Conservation (phyloP, 371 early-diverging fungal species). For the Haplosporangium sp. region DNA sequence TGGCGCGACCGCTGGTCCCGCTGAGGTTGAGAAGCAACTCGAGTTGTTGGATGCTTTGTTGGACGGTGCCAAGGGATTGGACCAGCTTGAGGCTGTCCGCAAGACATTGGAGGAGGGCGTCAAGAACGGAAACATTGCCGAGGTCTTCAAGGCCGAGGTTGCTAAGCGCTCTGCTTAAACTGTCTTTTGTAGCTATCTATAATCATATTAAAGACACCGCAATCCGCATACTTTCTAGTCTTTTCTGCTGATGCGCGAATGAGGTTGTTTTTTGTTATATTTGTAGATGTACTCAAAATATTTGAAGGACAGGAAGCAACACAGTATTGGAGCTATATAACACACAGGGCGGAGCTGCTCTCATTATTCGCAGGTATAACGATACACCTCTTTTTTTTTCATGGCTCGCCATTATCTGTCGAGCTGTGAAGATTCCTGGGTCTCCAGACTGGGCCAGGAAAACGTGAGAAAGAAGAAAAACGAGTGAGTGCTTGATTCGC, state of each 20-base stretch:
- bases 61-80: conserved; percentile 72
- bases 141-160: conserved; percentile 63
- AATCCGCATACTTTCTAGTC: too few relatives aligned
- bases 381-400: neutral
- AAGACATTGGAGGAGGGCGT: conserved; percentile 66
- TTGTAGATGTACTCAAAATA: too few relatives aligned
- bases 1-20: conserved; percentile 63
- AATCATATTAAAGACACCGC: neutral
- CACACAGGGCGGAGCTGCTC: too few relatives aligned
- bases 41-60: conserved; percentile 77
- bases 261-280: neutral
- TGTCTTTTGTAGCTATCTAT: neutral
- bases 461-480: neutral
- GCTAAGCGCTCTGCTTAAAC: conserved; percentile 46
- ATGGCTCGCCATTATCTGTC: conserved; percentile 37
- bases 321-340: neutral
- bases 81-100: conserved; percentile 68
- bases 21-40: conserved; percentile 70
- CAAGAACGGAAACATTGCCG: conserved; percentile 63
- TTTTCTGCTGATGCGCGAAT: too few relatives aligned
- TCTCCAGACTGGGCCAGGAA: conserved; percentile 27
- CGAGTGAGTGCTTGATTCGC: neutral
- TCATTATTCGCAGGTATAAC: too few relatives aligned
- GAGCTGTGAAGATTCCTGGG: conserved; percentile 35
- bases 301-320: neutral